These are phyloP conservation scores for Lentithecium fluviatile DNA, from an alignment of 495 filamentous ascomycete genomes.

Conservation along the genomic window DNA sequence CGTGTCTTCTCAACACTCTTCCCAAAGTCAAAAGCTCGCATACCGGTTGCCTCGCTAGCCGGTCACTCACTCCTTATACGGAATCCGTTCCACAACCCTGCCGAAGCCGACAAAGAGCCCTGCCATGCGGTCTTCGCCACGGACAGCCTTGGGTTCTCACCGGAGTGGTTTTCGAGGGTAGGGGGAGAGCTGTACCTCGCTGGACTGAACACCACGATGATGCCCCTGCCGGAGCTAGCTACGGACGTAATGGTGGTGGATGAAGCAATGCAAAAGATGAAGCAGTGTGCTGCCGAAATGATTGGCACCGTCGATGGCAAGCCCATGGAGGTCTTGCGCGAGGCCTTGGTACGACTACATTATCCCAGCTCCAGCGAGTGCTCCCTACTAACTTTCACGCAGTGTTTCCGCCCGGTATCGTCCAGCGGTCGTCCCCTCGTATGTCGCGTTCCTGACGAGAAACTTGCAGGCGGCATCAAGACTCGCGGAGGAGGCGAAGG, in stretches of 20 bases:
- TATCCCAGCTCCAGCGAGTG: not conserved
- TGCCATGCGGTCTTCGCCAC: slow-evolving; percentile 75
- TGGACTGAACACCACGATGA: slow-evolving; percentile 61
- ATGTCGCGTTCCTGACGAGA: slow-evolving; percentile 52
- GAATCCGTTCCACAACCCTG: slow-evolving; percentile 56
- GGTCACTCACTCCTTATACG: slow-evolving; percentile 69
- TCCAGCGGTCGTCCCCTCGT: slow-evolving; percentile 62
- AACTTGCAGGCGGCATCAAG: slow-evolving; percentile 53
- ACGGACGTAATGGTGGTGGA: slow-evolving; percentile 50
- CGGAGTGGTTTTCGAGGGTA: slow-evolving; percentile 69
- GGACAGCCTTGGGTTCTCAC: slow-evolving; percentile 56
- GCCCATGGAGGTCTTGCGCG: slow-evolving; percentile 62
- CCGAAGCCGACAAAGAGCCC: slow-evolving; percentile 36
- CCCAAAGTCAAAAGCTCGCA: slow-evolving; percentile 48
- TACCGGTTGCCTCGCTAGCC: slow-evolving; percentile 63
- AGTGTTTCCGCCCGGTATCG: slow-evolving; percentile 71
- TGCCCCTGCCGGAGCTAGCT: slow-evolving; percentile 58
- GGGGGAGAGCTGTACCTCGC: slow-evolving; percentile 67
- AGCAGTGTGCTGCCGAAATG: slow-evolving; percentile 54
- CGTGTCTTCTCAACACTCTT: slow-evolving; percentile 64
- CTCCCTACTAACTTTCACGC: slow-evolving; percentile 2
- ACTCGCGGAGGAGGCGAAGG: slow-evolving; percentile 48
- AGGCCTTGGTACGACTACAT: slow-evolving; percentile 48
- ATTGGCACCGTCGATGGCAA: slow-evolving; percentile 51
- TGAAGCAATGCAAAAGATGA: slow-evolving; percentile 50